Base-by-base conservation (phyloP, 1,139 yeast species). In the Pichia sp. region DNA sequence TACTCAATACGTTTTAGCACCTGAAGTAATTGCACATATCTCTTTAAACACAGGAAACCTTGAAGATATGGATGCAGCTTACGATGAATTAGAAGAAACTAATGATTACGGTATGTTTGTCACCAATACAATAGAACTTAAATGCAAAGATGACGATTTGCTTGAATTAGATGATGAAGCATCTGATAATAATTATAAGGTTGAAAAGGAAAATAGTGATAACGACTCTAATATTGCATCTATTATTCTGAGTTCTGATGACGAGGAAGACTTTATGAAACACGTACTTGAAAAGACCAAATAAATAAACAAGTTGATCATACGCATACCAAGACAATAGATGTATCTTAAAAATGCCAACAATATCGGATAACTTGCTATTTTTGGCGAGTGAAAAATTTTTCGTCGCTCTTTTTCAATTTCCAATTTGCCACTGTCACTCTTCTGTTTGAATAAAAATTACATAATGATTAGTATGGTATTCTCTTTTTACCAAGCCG, bases 1-100 rank as follows among this genome's bases (percentile, higher is more conserved):
- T 55, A 61, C 73, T 2, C 69, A 75, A 7, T 79, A 77, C 54
- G 80, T 82, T 0, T 60, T 83, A 25, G 80, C 86, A 11, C 82
- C 83, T 38, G 90, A 83, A 53, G 60, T 82, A 7, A 70, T 81
- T 7, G 63, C 78, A 8, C 61, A 78, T 36, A 55, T 80, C 39
- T 71, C 76, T 4, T 68, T 71, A 62, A 71, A 73, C 11, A 83
- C 80, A 50, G 57, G 71, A 54, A 50, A 58, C 0, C 52, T 67
- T 4, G 55, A 67, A 16, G 49, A 49, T 16, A 53, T 69, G n/a
- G 68, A 64, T 1, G 63, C 63, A 12, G 82, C 83, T 0, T 72
- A 74, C 48, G 61, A 61, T 9, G 58, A 75, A 22, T 64, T 81
- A 54, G 64, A 62, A 35, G 60, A 64, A 2, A 80, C 84, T 0